Percentiles rank a stretch among this genome's conserved stretches.
Conservation (phyloP, 768 basidiomycete genomes). For the Rhodotorula graminis region DNA sequence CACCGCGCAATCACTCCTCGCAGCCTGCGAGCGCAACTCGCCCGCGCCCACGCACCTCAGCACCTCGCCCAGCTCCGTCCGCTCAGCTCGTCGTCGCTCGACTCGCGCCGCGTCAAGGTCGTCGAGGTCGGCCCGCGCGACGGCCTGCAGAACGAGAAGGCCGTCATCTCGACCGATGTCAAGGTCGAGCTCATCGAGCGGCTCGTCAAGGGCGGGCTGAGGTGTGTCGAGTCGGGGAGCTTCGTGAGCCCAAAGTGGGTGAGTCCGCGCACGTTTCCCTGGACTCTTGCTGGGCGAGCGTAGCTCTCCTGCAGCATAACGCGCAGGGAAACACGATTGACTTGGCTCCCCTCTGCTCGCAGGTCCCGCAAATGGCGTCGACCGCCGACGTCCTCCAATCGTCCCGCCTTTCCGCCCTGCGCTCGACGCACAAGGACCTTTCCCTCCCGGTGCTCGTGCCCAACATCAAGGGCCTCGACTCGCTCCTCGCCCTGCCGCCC, state of each 20-base stretch:
- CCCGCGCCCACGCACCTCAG: not conserved
- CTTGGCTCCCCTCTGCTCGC: no score
- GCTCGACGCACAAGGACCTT: constrained; percentile 4
- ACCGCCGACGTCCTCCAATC: constrained; percentile 29
- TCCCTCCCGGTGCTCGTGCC: constrained; percentile 37
- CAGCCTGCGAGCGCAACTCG: no score
- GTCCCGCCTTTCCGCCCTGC: not conserved
- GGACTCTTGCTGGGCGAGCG: no score
- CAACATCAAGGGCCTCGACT: constrained; percentile 24
- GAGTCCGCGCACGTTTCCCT: not conserved
- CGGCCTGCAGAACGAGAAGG: constrained; percentile 83
- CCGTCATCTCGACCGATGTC: constrained; percentile 62
- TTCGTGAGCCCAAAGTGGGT: constrained; percentile 38
- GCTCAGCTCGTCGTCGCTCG: not conserved
- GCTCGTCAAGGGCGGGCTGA: constrained; percentile 48
- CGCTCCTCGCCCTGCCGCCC: constrained; percentile 26
- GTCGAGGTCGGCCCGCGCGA: constrained; percentile 89
- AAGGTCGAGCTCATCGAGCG: constrained; percentile 77
- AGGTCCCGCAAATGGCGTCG: constrained; percentile 38
- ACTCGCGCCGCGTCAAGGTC: constrained; percentile 51
- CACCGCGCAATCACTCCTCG: no score
- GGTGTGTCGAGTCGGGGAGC: constrained; percentile 23
- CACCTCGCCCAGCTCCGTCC: not conserved
- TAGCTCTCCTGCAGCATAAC: not conserved
- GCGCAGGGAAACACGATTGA: no score